Evolutionary conservation across 2,329 filamentous ascomycete species (phyloP).

Genomic region (Coccinonectria pachysandricola): DNA sequence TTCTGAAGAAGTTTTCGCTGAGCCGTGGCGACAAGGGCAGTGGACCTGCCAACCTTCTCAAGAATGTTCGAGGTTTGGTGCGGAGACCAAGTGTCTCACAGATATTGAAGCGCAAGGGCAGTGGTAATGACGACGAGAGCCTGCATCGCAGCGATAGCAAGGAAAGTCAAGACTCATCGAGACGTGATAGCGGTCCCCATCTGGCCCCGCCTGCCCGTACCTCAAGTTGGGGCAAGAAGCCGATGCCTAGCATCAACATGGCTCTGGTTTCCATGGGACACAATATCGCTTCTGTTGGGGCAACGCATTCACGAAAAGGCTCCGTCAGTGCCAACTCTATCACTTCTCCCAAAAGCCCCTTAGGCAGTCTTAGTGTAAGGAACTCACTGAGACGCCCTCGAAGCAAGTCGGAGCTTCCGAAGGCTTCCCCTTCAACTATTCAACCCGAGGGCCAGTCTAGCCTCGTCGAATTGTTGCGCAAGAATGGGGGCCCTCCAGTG

Average conservation of each 20-base stretch:
- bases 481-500: constrained; percentile 43
- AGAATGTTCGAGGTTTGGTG: constrained; percentile 39
- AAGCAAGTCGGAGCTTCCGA: constrained; percentile 45
- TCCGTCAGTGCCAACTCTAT: constrained; percentile 47
- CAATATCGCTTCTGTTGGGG: constrained; percentile 44
- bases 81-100: constrained; percentile 37
- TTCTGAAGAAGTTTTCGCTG: constrained; percentile 53
- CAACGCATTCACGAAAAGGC: constrained; percentile 45
- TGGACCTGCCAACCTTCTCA: constrained; percentile 39
- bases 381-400: constrained; percentile 42
- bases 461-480: constrained; percentile 41
- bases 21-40: constrained; percentile 33
- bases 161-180: constrained; percentile 22
- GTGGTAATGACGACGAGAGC: constrained; percentile 24
- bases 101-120: constrained; percentile 37
- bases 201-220: constrained; percentile 42
- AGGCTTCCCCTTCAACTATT: constrained; percentile 20
- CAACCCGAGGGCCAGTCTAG: constrained; percentile 30
- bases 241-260: constrained; percentile 47
- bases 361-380: constrained; percentile 34
- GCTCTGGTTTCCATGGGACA: constrained; percentile 46
- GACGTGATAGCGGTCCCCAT: constrained; percentile 32
- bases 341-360: constrained; percentile 43
- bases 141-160: constrained; percentile 12
- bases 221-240: constrained; percentile 42